phyloP scores from a whole-genome alignment of 441 rosid genomes.

The Daphne laureola region DNA sequence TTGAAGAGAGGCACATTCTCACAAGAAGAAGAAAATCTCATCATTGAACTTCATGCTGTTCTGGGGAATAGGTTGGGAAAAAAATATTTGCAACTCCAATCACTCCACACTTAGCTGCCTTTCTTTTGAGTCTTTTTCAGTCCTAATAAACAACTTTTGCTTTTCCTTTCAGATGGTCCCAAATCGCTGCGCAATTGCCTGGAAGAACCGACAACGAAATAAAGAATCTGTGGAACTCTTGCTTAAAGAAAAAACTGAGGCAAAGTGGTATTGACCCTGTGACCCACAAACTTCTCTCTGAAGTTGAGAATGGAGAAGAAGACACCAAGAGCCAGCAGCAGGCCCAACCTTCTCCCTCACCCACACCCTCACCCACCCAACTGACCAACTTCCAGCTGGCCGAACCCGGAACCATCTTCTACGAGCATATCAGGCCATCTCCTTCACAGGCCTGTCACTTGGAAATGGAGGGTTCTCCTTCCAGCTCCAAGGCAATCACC shows the following conservation, averaged over 20 bases:
- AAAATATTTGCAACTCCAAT: neutral
- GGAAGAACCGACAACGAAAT: conserved; percentile 97
- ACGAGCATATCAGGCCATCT: conserved; percentile 19
- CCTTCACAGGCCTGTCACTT: conserved; percentile 14
- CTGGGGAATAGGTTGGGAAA: conserved; percentile 57
- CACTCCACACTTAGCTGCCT: no score
- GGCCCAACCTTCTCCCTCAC: conserved; percentile 21
- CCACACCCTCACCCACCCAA: conserved; percentile 27
- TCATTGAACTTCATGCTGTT: conserved; percentile 66
- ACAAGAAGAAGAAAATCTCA: conserved; percentile 60
- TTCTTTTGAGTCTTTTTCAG: neutral
- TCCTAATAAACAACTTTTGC: conserved; percentile 2
- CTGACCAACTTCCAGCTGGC: conserved; percentile 26
- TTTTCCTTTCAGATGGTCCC: conserved; percentile 71
- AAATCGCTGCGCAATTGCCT: conserved; percentile 80
- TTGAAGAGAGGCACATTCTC: conserved; percentile 85
- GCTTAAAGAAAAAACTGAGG: conserved; percentile 84
- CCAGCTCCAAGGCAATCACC: conserved; percentile 20
- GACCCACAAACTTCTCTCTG: conserved; percentile 75
- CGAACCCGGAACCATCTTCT: conserved; percentile 2
- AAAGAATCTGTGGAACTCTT: conserved; percentile 88
- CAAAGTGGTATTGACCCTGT: conserved; percentile 90
- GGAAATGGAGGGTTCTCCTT: conserved; percentile 18
- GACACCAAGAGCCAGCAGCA: conserved; percentile 30
- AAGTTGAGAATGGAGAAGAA: conserved; percentile 40